Evolutionary conservation across 208 protist genomes (phyloP), one percentile per base, ranked within the genome.

Genomic region (Trypanosoma vivax): DNA sequence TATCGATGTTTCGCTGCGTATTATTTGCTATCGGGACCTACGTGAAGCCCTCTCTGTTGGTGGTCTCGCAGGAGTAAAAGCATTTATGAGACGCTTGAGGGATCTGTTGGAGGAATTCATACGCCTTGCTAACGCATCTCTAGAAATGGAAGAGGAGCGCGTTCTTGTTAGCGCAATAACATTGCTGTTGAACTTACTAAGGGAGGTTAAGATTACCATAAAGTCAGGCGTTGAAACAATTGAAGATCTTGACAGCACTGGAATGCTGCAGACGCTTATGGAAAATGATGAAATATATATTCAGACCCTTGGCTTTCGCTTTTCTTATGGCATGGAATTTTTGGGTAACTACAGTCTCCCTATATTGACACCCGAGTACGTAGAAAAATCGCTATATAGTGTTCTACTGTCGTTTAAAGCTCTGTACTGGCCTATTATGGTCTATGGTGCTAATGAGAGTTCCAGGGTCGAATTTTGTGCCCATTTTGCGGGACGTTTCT

Each of bases 261-360:
- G 56, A 2, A 76, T 91, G 59, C n/a, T 91, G 34, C 80, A 90
- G 45, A 94, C 87, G 34, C 73, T 76, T 23, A 59, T 88, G 33
- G 66, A 63, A 3, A 70, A 74, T 0, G 67, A 71, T 31, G 62
- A 64, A 49, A 83, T 90, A 54, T 34, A 30, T 39, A 57, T 83
- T 25, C 67, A 79, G 39, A 61, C 78, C 5, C 62, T 92, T 21
- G 81, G 82, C 14, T 59, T 83, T 38, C 41, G 48, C 13, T 56
- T 83, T 33, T 42, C 61, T 13, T 88, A 94, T 65, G 88, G 83
- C 18, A 70, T 85, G 35, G 88, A 94, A 55, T 90, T 92, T 62
- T 41, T 83, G n/a, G 88, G 88, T 19, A 76, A 85, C 54, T 60
- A 73, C 34, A 52, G 28, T 18, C 14, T 72, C 21, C 65, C 75